Evolutionary conservation across 2,329 filamentous ascomycete genomes (phyloP), one percentile per base, ranked within the genome.

Genomic region (Magnaporthales sp.): DNA sequence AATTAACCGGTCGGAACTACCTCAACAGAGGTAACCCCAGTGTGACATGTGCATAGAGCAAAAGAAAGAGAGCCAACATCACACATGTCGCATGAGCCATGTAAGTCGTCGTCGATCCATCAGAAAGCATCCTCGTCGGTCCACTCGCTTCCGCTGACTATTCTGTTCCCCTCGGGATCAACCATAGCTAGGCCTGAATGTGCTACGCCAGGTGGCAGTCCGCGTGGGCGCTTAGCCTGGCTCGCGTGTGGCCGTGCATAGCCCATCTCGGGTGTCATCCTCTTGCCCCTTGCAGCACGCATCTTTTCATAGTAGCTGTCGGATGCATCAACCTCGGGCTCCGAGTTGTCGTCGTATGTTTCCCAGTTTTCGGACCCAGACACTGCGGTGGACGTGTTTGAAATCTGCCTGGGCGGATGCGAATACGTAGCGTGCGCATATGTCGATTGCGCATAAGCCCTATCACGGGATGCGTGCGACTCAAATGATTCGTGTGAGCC

Each of bases 331-430:
- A 84, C 83, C 72, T 92, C 91, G 0, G 89, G 86, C 73, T 92
- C 89, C 68, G 90, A 92, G 70, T 85, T 87, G 75, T 96, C 92
- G 72, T 95, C 93, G 73, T 95, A 98, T 10, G 93, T 97, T 78
- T 98, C 94, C 94, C 94, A 98, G 76, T 98, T 98, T 78, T 98
- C 94, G 3, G 92, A 96, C 1, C 91, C 92, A 5, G 91, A 92
- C 29, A 91, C 83, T 26, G 83, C 84, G 1, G 90, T 92, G n/a
- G 91, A 93, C 0, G 89, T 89, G 70, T 88, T 88, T 7, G 89
- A 92, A 19, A 90, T 88, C 72, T 94, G 91, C 63, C 92, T 83
- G 1, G 81, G 81, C 2, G 81, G 77, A 9, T 63, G 62, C 26
- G 0, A 78, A 26, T 24, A 77, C 11, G 76, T 77, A 19, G 78